Evolutionary conservation across 2,329 filamentous ascomycete species (phyloP), one percentile per base, ranked within the genome.

Genomic region (Cryphonectria carpinicola): DNA sequence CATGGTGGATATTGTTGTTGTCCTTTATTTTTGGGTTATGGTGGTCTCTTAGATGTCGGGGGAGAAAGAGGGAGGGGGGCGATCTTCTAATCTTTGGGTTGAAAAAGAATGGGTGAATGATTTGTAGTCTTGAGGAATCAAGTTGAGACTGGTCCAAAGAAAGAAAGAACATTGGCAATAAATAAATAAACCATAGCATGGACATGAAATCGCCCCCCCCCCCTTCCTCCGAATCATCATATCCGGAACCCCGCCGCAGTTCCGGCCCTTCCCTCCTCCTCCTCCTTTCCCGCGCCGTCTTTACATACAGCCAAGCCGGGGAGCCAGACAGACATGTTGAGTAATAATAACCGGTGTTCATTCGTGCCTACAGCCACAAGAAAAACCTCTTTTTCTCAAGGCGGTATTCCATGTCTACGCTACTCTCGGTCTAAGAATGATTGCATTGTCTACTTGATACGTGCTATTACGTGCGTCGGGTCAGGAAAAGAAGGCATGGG

Each of bases 171-270:
- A 22, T n/a, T n/a, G 46, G 46, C 46, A n/a, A n/a, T 11, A 49
- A 49, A 49, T 49, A 49, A 49, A 49, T 10, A 11, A n/a, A 49
- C 3, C 46, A 49, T 6, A 49, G 46, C 46, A 49, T n/a, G 5
- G 22, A 49, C 19, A 22, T 13, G 4, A 14, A 43, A 4, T 43
- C 41, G 41, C 14, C 41, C 14, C 41, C 5, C 14, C 41, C 14
- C 41, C 5, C 4, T 22, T 6, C 25, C 14, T 5, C 28, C n/a
- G 43, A 22, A 65, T 63, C 35, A 63, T 64, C 37, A 32, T 32
- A 14, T 32, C 37, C 43, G 63, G 63, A 65, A 65, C 28, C 37
- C 43, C 63, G 63, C 11, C 63, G n/a, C 43, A 52, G 25, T 65
- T 65, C 63, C 63, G 63, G 63, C 13, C 1, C 46, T 19, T 6